These are phyloP conservation scores for Cladosporium oxysporum DNA, from an alignment of 2,329 filamentous ascomycete genomes.

Conservation along the genomic window DNA sequence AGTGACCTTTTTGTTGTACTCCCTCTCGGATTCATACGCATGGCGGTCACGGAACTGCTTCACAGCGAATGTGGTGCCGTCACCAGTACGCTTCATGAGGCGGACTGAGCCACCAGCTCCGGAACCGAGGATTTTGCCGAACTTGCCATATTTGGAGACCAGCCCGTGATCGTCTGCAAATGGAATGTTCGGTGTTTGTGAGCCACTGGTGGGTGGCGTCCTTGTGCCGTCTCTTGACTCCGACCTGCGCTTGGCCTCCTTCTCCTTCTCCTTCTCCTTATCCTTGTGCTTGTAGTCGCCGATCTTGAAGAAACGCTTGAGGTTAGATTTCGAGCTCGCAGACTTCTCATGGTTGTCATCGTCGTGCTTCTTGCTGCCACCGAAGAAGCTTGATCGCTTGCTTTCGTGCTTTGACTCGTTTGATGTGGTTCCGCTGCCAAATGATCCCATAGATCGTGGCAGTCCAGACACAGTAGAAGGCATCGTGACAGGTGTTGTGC, in stretches of 20 bases:
- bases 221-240: constrained; percentile 30
- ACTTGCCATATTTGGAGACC: constrained; percentile 89
- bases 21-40: constrained; percentile 88
- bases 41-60: constrained; percentile 95
- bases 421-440: constrained; percentile 37
- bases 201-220: constrained; percentile 36
- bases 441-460: constrained; percentile 50
- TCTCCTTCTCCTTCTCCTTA: constrained; percentile 52
- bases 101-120: constrained; percentile 93
- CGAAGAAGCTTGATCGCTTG: constrained; percentile 58
- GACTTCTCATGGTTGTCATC: constrained; percentile 34
- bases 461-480: constrained; percentile 30
- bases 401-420: constrained; percentile 41
- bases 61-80: constrained; percentile 92
- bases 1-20: constrained; percentile 97
- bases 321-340: constrained; percentile 78
- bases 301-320: constrained; percentile 95
- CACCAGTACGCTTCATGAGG: constrained; percentile 88
- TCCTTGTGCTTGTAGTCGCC: constrained; percentile 64
- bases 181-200: constrained; percentile 59
- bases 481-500: constrained; percentile 39
- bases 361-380: constrained; percentile 55
- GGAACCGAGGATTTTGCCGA: constrained; percentile 89
- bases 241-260: constrained; percentile 27
- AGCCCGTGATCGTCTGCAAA: constrained; percentile 94